These are phyloP conservation scores for Talaromyces trachyspermus DNA, from an alignment of 495 filamentous ascomycete genomes.

Conservation along the genomic window DNA sequence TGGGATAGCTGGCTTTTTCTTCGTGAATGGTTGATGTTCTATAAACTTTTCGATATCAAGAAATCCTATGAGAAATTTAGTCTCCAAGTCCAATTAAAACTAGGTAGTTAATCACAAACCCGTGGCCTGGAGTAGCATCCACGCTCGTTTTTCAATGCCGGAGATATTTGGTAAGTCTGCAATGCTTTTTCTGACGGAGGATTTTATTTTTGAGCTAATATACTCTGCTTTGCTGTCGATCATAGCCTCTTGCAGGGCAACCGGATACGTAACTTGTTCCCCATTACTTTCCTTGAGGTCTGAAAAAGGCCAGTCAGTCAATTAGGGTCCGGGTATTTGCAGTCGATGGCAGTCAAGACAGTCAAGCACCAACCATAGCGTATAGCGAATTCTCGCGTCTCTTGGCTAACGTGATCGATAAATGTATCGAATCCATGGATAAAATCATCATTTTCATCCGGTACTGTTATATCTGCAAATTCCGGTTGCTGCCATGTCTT, in stretches of 20 bases:
- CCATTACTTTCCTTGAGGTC: not conserved
- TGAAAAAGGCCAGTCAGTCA: not conserved
- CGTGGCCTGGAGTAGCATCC: slow-evolving; percentile 18
- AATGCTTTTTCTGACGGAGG: slow-evolving; percentile 4
- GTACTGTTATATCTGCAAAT: slow-evolving; percentile 8
- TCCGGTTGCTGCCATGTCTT: slow-evolving; percentile 16
- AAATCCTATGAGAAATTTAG: not conserved
- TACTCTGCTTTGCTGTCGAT: not conserved
- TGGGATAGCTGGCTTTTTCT: slow-evolving; percentile 17
- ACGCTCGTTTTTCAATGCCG: slow-evolving; percentile 9
- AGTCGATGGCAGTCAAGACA: not conserved
- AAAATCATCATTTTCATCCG: slow-evolving; percentile 14
- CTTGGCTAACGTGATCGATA: slow-evolving; percentile 23
- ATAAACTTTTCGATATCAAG: slow-evolving; percentile 33
- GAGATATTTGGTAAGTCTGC: slow-evolving; percentile 6
- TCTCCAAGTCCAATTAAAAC: not conserved
- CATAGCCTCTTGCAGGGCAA: not conserved
- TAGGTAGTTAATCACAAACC: slow-evolving; percentile 12
- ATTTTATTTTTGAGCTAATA: not conserved
- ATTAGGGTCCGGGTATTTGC: not conserved
- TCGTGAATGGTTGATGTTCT: slow-evolving; percentile 20
- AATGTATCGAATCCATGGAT: slow-evolving; percentile 28
- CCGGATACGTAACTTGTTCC: not conserved
- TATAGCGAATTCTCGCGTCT: slow-evolving; percentile 17
- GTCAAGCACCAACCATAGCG: slow-evolving; percentile 8